Conservation (phyloP, 2,329 filamentous ascomycete genomes). For the Aschersonia sp. region DNA sequence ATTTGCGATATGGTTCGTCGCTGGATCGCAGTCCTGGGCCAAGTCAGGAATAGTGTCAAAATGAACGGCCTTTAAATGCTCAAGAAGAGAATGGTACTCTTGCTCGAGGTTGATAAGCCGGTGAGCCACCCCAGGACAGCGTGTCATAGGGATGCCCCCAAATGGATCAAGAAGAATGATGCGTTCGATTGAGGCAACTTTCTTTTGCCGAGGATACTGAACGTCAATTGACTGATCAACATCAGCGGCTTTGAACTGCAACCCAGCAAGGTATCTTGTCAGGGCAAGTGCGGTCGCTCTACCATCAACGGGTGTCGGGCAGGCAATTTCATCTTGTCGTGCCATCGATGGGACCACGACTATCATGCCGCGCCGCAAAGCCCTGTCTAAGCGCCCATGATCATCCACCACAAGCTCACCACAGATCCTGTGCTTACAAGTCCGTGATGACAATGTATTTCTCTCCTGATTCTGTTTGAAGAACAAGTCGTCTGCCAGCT, state of each 20-base stretch:
- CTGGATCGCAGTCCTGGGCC: constrained; percentile 2
- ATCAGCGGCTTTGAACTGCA: neutral
- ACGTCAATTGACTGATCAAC: constrained; percentile 3
- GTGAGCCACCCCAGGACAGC: constrained; percentile 20
- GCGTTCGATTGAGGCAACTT: constrained; percentile 57
- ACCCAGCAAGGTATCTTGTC: constrained; percentile 54
- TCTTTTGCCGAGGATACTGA: constrained; percentile 24
- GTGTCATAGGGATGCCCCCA: constrained; percentile 63
- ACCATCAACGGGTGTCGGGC: constrained; percentile 24
- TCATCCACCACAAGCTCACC: constrained; percentile 11
- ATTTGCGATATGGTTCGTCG: constrained; percentile 47
- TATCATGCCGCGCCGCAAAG: constrained; percentile 17
- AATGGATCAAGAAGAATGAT: constrained; percentile 79
- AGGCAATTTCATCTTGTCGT: constrained; percentile 23
- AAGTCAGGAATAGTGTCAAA: neutral
- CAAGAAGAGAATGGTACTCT: constrained; percentile 58
- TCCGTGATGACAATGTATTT: neutral
- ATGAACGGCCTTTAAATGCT: constrained; percentile 34
- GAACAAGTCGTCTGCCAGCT: constrained; percentile 41
- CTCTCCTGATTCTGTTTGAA: constrained; percentile 1
- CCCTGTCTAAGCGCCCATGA: constrained; percentile 14
- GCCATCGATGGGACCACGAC: constrained; percentile 27
- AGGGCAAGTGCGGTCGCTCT: constrained; percentile 61
- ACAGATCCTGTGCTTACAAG: neutral
- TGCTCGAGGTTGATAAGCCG: constrained; percentile 84